phyloP scores from a whole-genome alignment of 2,329 filamentous ascomycete genomes.

The Mycosphaerella sp. region DNA sequence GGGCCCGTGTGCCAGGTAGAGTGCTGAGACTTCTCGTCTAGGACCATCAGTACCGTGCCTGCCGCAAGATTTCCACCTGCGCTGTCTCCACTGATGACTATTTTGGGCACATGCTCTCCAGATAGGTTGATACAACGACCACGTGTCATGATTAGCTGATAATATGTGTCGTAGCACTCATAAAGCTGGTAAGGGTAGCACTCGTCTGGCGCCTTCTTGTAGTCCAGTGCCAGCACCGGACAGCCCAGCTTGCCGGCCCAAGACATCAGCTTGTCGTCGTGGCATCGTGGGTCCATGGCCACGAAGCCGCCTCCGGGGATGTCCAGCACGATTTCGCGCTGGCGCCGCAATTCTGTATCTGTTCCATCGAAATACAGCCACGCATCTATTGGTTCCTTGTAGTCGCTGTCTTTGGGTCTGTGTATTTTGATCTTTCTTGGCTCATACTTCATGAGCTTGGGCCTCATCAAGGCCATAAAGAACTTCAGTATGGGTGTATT shows the following conservation, averaged over 20 bases:
- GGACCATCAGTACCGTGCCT: constrained; percentile 78
- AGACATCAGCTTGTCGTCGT: constrained; percentile 86
- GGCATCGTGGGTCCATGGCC: constrained; percentile 89
- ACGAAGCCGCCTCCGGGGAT: constrained; percentile 93
- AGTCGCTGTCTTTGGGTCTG: constrained; percentile 70
- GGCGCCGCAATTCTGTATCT: constrained; percentile 65
- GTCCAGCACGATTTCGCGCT: constrained; percentile 76
- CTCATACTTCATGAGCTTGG: constrained; percentile 71
- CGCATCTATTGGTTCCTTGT: constrained; percentile 72
- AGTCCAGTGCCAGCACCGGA: constrained; percentile 88
- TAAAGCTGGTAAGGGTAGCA: constrained; percentile 82
- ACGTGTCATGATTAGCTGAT: constrained; percentile 63
- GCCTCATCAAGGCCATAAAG: constrained; percentile 66
- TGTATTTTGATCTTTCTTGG: constrained; percentile 80
- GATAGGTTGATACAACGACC: constrained; percentile 71
- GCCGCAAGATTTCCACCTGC: constrained; percentile 77
- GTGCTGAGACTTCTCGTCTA: constrained; percentile 56
- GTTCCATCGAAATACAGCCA: constrained; percentile 96
- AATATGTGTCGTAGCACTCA: constrained; percentile 82
- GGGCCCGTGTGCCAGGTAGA: constrained; percentile 22
- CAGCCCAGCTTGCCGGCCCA: constrained; percentile 87
- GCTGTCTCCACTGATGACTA: constrained; percentile 73
- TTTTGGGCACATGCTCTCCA: constrained; percentile 57
- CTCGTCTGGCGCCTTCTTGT: constrained; percentile 77
- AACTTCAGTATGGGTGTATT: constrained; percentile 78